phyloP scores from a whole-genome alignment of 192 early-diverging fungal species.

The Coemansia sp. region DNA sequence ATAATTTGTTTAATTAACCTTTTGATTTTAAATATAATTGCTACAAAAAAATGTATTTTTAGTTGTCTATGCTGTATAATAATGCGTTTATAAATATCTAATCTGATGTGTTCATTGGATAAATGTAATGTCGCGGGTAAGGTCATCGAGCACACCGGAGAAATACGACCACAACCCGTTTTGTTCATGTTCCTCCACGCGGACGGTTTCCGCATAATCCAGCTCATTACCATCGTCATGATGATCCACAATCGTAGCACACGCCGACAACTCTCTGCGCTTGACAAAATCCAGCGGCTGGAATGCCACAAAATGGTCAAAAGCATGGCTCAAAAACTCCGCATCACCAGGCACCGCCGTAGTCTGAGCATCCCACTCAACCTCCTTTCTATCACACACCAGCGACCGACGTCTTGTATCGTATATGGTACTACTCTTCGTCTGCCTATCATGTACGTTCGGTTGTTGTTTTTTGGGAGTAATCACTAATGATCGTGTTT shows the following conservation, averaged over 20 bases:
- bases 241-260: background rate
- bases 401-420: too few species aligned
- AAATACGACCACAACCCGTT: slow-evolving; percentile 26
- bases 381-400: too few species aligned
- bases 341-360: slow-evolving; percentile 10
- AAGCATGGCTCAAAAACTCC: slow-evolving; percentile 41
- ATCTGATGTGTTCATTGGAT: slow-evolving; percentile 16
- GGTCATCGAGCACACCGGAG: slow-evolving; percentile 25
- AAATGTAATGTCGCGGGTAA: slow-evolving; percentile 30
- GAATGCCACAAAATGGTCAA: slow-evolving; percentile 43
- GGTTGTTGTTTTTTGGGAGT: background rate
- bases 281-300: slow-evolving; percentile 43
- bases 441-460: too few species aligned
- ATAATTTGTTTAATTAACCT: background rate
- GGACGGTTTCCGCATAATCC: too few species aligned
- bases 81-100: background rate
- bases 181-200: too few species aligned
- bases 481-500: too few species aligned
- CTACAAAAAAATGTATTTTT: background rate
- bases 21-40: background rate
- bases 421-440: too few species aligned
- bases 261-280: background rate
- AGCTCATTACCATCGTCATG: background rate
- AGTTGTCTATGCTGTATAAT: background rate
- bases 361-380: background rate